A percentile compares a stretch with the other conserved stretches of the same genome.
These are phyloP conservation scores for Kodamaea ohmeri DNA, from an alignment of 1,139 yeast species.

Conservation along the genomic window DNA sequence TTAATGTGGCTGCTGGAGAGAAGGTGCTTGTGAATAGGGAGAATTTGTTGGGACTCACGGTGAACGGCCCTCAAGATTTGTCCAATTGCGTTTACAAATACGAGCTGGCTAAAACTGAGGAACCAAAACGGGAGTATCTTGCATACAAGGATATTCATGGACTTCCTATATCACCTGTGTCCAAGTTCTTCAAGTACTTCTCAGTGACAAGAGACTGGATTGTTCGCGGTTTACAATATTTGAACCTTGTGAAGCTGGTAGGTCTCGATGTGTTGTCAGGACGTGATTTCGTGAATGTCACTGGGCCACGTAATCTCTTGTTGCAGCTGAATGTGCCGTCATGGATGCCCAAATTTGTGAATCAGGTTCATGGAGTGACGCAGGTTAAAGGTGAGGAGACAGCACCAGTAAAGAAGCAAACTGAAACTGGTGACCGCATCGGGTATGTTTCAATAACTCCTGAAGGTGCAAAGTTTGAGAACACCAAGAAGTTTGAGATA, in stretches of 20 bases:
- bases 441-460: conserved; percentile 1
- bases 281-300: conserved; percentile 38
- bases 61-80: conserved; percentile 49
- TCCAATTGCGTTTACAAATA: conserved; percentile 35
- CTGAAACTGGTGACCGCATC: background rate
- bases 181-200: conserved; percentile 11
- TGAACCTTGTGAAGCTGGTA: conserved; percentile 3
- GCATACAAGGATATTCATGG: conserved; percentile 9
- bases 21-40: conserved; percentile 47
- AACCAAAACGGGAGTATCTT: conserved; percentile 6
- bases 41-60: conserved; percentile 50
- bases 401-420: background rate
- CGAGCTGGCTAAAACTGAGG: conserved; percentile 4
- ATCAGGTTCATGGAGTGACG: background rate
- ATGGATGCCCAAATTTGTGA: background rate
- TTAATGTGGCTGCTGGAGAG: conserved; percentile 46
- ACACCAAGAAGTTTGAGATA: conserved; percentile 1
- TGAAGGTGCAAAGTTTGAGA: conserved; percentile 3
- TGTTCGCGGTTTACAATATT: conserved; percentile 5
- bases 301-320: conserved; percentile 56
- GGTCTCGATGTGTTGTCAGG: conserved; percentile 1
- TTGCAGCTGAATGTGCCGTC: conserved; percentile 38
- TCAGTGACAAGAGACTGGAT: conserved; percentile 9
- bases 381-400: background rate
- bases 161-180: conserved; percentile 10